phyloP scores from a whole-genome alignment of 225 moss, liverwort and hornwort genomes.

The Marchantia polymorpha region DNA sequence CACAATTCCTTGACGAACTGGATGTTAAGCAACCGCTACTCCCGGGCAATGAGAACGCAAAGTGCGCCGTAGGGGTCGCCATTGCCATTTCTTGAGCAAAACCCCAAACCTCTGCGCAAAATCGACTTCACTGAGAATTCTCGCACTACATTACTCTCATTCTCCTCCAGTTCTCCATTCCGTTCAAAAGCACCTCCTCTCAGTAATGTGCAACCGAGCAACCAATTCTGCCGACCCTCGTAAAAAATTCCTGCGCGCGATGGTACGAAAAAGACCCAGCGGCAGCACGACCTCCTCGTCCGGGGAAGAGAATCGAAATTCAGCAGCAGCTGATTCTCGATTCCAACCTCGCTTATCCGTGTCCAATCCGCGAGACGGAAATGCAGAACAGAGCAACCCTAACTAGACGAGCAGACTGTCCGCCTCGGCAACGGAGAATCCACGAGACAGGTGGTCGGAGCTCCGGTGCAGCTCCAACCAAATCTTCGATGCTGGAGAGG shows the following conservation, averaged over 20 bases:
- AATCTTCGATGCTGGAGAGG: neutral
- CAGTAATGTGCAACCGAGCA: neutral
- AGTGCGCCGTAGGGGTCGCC: slow-evolving; percentile 29
- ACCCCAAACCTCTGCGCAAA: neutral
- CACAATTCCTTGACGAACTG: slow-evolving; percentile 16
- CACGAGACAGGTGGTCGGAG: neutral
- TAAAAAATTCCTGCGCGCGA: neutral
- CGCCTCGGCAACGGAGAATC: neutral
- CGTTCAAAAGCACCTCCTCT: too few species aligned
- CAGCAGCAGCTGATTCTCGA: neutral
- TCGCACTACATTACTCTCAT: slow-evolving; percentile 2
- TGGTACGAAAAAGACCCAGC: neutral
- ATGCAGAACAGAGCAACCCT: neutral
- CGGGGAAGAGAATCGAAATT: neutral
- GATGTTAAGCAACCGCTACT: neutral
- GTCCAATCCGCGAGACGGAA: neutral
- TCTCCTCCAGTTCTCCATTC: slow-evolving; percentile 3
- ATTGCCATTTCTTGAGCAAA: slow-evolving; percentile 10
- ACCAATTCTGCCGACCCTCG: neutral
- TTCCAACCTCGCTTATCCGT: neutral
- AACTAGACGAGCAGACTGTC: neutral
- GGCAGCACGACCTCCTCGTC: neutral
- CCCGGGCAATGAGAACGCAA: slow-evolving; percentile 17
- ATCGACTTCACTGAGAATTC: neutral
- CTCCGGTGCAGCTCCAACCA: neutral